Evolutionary conservation across 2,329 filamentous ascomycete species (phyloP), one percentile per base, ranked within the genome.

Genomic region (Xylariaceae sp.): DNA sequence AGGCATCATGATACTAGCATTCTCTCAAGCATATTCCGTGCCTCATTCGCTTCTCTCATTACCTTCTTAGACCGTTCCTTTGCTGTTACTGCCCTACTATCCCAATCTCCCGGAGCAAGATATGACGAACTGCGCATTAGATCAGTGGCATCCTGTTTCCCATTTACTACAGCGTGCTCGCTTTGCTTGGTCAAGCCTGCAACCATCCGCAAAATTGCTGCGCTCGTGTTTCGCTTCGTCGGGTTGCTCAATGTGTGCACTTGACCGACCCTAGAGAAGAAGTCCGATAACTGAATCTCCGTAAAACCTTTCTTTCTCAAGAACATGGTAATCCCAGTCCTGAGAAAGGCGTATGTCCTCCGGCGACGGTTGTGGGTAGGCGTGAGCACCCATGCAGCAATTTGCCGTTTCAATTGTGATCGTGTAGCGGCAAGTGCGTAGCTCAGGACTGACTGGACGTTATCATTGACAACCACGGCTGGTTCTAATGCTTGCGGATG

Each of bases 401-500:
- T 40, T 12, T 56, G 53, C 33, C 46, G 46, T 28, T 56, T 56
- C 24, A 39, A 56, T 33, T 56, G 53, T 33, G 53, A 7, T 16
- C 21, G 46, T 33, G 53, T 51, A 21, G 46, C 31, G 40, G 46
- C 45, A 19, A 55, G 45, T 26, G 45, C 53, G 24, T 44, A 50
- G 31, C 29, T 55, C 5, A 55, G 39, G 39, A 50, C 39, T 31
- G 9, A 24, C 37, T 33, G 29, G 29, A 55, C 23, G 17, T 55
- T 50, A 19, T 19, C 24, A 39, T 44, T 55, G 39, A 55, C 31
- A 24, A 12, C 24, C 17, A 50, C 45, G 8, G 36, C 23, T 21
- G 36, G 52, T 19, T 55, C 45, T 23, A 14, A 39, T 44, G 37
- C 53, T 45, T 24, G 29, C 6, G 53, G 53, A 31, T 50, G 45